Evolutionary conservation across 75 land plant species (phyloP), one percentile per base, ranked within the genome.

Genomic region (Gnetum montanum): DNA sequence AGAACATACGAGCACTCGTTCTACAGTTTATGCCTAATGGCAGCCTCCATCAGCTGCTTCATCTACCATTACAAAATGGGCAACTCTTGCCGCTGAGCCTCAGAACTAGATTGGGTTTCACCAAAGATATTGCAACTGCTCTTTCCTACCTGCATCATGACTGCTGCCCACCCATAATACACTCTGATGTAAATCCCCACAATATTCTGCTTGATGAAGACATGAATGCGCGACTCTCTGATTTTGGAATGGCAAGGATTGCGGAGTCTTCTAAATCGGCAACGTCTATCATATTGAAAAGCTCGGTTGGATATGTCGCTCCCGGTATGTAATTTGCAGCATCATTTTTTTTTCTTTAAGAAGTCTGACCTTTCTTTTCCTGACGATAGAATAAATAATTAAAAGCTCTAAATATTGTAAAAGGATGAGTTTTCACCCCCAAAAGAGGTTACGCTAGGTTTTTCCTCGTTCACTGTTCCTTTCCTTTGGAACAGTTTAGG

Each of bases 1-100:
- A 51, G 46, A 83, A 71, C 30, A 25, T 82, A 10, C 81, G 75
- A 36, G 78, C 31, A 58, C 46, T 43, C 61, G 75, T 16, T 55
- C 64, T 40, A 53, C 68, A 40, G 60, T 77, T 10, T 72, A 65
- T 18, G 76, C 67, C 54, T 72, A 64, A 74, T 27, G 77, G 72
- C 13, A 62, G 59, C 41, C 43, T 74, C 26, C 68, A 62, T 18
- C 33, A 33, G 27, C 47, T 34, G 27, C 20, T 69, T 27, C 46
- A 69, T 46, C 16, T 3, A 15, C 16, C 43, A n/a, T n/a, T n/a
- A 15, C 43, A 41, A 41, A 18, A 15, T 15, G 13, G 43, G 13
- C 43, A 41, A 41, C 43, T 41, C 43, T n/a, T n/a, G n/a, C n/a
- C n/a, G n/a, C n/a, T n/a, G n/a, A n/a, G n/a, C n/a, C n/a, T n/a